A percentile compares a stretch with the other conserved stretches of the same genome.
phyloP scores from a whole-genome alignment of 371 early-diverging fungal species.

The Conidiobolus incongruus region DNA sequence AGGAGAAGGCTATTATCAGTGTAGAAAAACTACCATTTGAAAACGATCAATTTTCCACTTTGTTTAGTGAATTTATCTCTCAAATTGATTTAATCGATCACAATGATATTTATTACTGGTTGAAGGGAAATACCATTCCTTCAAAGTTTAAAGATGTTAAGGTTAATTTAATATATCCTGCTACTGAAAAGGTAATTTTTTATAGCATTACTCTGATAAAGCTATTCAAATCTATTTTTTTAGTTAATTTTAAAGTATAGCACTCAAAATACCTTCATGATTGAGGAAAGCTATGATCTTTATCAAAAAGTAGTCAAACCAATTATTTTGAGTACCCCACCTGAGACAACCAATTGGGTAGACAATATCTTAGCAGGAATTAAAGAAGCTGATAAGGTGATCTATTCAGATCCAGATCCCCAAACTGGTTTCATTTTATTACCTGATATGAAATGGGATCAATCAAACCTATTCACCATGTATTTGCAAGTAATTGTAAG shows the following conservation, averaged over 20 bases:
- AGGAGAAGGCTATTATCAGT: not conserved
- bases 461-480: not conserved
- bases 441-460: constrained; percentile 5
- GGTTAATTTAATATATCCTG: constrained; percentile 1
- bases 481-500: constrained; percentile 3
- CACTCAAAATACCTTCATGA: not conserved
- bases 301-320: constrained; percentile 1
- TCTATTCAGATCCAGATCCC: not conserved
- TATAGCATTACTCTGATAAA: not conserved
- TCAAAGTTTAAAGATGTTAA: not conserved
- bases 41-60: not conserved
- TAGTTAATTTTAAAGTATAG: constrained; percentile 3
- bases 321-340: not conserved
- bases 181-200: constrained; percentile 1
- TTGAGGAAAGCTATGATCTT: not conserved
- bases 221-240: not conserved
- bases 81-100: not conserved
- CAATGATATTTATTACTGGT: constrained; percentile 5
- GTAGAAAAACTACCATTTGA: constrained; percentile 1
- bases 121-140: not conserved
- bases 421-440: not conserved
- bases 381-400: not conserved
- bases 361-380: constrained; percentile 1
- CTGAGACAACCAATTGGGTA: not conserved
- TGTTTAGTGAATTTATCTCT: not conserved